These are phyloP conservation scores for Trichaptum fuscoviolaceum DNA, from an alignment of 768 basidiomycete species.

Conservation along the genomic window DNA sequence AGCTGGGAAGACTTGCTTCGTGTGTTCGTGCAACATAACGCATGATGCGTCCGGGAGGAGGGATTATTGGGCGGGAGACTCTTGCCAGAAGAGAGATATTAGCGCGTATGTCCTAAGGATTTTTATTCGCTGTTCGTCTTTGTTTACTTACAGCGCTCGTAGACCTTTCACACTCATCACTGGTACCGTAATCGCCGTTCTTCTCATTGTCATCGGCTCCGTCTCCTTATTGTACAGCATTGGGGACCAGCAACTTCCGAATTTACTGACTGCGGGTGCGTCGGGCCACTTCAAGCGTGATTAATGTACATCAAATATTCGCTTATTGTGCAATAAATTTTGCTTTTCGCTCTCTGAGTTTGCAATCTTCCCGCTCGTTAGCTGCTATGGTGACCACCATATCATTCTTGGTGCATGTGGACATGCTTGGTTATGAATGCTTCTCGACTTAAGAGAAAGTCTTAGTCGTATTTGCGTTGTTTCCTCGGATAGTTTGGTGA, in stretches of 20 bases:
- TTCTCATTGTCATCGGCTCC: constrained; percentile 63
- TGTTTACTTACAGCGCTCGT: constrained; percentile 2
- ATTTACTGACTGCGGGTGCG: constrained; percentile 61
- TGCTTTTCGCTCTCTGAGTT: neutral
- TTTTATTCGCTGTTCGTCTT: neutral
- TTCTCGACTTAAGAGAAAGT: no score
- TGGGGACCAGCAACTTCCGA: constrained; percentile 62
- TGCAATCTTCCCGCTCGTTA: neutral
- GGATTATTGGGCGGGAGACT: constrained; percentile 68
- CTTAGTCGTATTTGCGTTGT: no score
- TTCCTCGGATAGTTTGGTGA: no score
- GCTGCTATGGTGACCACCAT: no score
- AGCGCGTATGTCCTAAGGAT: constrained; percentile 54
- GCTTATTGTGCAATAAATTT: neutral
- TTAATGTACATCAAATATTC: constrained; percentile 18
- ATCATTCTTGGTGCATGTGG: no score
- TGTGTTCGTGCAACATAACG: constrained; percentile 49
- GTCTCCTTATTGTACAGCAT: constrained; percentile 60
- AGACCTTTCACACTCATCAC: constrained; percentile 73
- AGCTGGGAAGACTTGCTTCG: constrained; percentile 50
- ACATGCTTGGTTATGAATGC: no score
- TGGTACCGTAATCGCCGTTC: constrained; percentile 60
- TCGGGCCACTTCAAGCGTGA: constrained; percentile 47
- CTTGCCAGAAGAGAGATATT: constrained; percentile 74
- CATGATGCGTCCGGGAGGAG: constrained; percentile 50